Base-by-base conservation (phyloP, 768 basidiomycete species). In the Termitomyces sp. region DNA sequence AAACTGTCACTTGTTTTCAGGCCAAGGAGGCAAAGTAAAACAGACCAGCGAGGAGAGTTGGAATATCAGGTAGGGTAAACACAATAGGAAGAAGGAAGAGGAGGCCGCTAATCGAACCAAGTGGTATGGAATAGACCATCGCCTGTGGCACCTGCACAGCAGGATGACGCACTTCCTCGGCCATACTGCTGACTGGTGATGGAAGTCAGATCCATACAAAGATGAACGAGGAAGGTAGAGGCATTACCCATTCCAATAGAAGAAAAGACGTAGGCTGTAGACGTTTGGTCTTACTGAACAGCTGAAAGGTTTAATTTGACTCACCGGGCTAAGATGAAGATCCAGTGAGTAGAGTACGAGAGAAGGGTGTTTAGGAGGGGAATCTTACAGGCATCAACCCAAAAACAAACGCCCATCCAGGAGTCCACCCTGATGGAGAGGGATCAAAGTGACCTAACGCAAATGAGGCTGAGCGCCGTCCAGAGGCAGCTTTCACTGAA, bases 331-430 rank as follows among this genome's bases (percentile, higher is more conserved):
- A 54, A 36, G 30, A 35, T 16, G 49, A 30, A 63, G 8, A 65
- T 56, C 14, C 14, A n/a, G 14, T 53, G 33, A 28, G 45, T 20
- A 32, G 24, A 54, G 5, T 22, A 11, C 24, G 20, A 46, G 10
- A 14, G 6, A 38, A 18, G 4, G n/a, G 13, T 22, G 9, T n/a
- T 41, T 41, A 38, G 1, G 41, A 8, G 18, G 18, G 13, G 2
- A 46, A 26, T 54, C 77, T 58, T 70, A 84, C 83, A 43, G 80
- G 83, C 26, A 83, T 72, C 26, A 86, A 63, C 28, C 85, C 85
- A 36, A 86, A 81, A 67, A 86, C 86, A 65, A 86, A 88, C 0
- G 84, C 76, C 85, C 85, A 87, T 33, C 83, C 86, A 13, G 82
- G 75, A 2, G 77, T 77, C 86, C 85, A 87, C 7, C 87, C 86